Conservation (phyloP, 2,329 filamentous ascomycete species). For the Ustulina deusta region DNA sequence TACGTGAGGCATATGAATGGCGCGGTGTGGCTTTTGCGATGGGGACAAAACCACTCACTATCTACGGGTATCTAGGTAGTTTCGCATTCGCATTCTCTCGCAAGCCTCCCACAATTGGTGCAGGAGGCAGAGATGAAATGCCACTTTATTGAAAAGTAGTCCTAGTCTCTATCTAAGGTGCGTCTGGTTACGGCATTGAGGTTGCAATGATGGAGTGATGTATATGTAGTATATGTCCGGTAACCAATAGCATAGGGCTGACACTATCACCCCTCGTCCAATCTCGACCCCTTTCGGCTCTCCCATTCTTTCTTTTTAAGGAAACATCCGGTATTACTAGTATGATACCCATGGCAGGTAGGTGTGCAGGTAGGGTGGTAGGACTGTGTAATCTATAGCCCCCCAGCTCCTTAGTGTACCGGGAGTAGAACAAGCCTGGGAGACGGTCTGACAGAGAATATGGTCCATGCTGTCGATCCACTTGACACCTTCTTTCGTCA, state of each 20-base stretch:
- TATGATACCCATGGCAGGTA: background rate
- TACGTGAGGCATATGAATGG: background rate
- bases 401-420: constrained; percentile 14
- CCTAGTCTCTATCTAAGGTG: constrained; percentile 1
- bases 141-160: background rate
- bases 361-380: background rate
- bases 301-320: constrained; percentile 11
- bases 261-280: constrained; percentile 13
- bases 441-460: background rate
- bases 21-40: constrained; percentile 13
- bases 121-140: background rate
- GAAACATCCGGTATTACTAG: background rate
- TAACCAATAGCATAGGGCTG: constrained; percentile 27
- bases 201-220: constrained; percentile 9
- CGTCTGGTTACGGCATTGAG: constrained; percentile 8
- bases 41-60: background rate
- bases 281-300: constrained; percentile 15
- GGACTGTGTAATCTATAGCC: background rate
- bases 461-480: constrained; percentile 4
- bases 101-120: background rate
- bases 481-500: background rate
- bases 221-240: background rate
- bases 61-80: background rate
- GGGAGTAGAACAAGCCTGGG: background rate
- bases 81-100: background rate